Percentiles rank a stretch among this genome's conserved stretches.
Evolutionary conservation across 768 basidiomycete species (phyloP).

Genomic region (Ramaria rubella): DNA sequence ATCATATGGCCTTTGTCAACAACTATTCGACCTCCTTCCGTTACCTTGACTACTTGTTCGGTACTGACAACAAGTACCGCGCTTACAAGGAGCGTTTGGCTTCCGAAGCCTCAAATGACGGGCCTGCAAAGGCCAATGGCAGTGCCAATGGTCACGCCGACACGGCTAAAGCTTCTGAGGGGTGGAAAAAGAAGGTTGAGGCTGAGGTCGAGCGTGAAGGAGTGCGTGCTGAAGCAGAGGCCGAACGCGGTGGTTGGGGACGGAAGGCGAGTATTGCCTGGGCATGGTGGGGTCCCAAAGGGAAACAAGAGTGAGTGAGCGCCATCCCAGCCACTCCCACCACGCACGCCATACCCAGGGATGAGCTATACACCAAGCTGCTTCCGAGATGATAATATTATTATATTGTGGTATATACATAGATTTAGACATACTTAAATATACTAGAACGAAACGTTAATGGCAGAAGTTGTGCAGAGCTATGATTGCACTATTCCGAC

Average conservation of each 20-base stretch:
- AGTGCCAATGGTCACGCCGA: background rate
- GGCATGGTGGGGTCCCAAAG: slow-evolving; percentile 6
- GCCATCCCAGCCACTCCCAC: no score
- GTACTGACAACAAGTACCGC: slow-evolving; percentile 86
- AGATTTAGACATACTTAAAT: no score
- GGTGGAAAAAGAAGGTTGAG: slow-evolving; percentile 44
- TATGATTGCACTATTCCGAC: no score
- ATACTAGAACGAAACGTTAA: no score
- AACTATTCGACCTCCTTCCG: slow-evolving; percentile 93
- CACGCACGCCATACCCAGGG: no score
- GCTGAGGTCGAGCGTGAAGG: slow-evolving; percentile 69
- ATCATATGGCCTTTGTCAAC: slow-evolving; percentile 94
- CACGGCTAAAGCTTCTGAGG: background rate
- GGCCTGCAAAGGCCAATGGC: slow-evolving; percentile 6
- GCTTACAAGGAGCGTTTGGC: slow-evolving; percentile 65
- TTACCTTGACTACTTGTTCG: slow-evolving; percentile 85
- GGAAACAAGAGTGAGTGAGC: background rate
- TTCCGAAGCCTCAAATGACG: slow-evolving; percentile 36
- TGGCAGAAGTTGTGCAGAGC: no score
- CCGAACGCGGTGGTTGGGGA: slow-evolving; percentile 21
- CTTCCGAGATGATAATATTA: no score
- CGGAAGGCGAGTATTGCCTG: slow-evolving; percentile 24
- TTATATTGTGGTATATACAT: no score
- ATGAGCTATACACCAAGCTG: no score
- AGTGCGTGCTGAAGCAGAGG: slow-evolving; percentile 52